Conservation (phyloP, 2,329 filamentous ascomycete species). For the Fusarium sp. region DNA sequence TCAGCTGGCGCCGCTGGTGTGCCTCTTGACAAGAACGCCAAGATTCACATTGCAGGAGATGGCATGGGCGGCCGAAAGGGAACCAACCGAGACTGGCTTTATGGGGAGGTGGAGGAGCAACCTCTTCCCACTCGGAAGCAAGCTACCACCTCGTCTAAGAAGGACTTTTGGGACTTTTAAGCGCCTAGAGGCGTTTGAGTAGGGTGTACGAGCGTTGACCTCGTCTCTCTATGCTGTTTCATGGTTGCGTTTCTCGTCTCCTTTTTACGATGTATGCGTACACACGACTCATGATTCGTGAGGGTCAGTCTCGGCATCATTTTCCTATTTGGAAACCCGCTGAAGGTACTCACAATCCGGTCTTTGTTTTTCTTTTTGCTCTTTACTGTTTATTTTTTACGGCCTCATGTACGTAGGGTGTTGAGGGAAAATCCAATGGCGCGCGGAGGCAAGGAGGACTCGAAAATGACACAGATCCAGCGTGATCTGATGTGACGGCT, state of each 20-base stretch:
- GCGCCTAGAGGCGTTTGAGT: conserved; percentile 25
- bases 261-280: conserved; percentile 21
- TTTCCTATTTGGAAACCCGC: conserved; percentile 29
- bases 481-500: conserved; percentile 3
- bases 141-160: conserved; percentile 54
- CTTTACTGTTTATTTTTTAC: conserved; percentile 30
- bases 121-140: conserved; percentile 57
- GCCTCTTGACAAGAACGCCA: conserved; percentile 34
- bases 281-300: conserved; percentile 25
- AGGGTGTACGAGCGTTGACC: conserved; percentile 3
- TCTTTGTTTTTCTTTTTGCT: conserved; percentile 21
- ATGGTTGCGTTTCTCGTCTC: not conserved
- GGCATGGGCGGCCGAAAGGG: conserved; percentile 76
- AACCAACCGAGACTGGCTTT: conserved; percentile 70
- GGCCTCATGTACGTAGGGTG: conserved; percentile 24
- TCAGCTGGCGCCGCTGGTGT: conserved; percentile 14
- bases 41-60: conserved; percentile 67
- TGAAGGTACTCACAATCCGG: conserved; percentile 6
- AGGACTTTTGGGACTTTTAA: conserved; percentile 66
- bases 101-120: conserved; percentile 63
- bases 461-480: conserved; percentile 16
- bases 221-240: conserved; percentile 1
- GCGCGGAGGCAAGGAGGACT: conserved; percentile 12
- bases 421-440: conserved; percentile 22
- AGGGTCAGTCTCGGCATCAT: conserved; percentile 19